phyloP scores from a whole-genome alignment of 768 basidiomycete species.

The Megacollybia marginata region DNA sequence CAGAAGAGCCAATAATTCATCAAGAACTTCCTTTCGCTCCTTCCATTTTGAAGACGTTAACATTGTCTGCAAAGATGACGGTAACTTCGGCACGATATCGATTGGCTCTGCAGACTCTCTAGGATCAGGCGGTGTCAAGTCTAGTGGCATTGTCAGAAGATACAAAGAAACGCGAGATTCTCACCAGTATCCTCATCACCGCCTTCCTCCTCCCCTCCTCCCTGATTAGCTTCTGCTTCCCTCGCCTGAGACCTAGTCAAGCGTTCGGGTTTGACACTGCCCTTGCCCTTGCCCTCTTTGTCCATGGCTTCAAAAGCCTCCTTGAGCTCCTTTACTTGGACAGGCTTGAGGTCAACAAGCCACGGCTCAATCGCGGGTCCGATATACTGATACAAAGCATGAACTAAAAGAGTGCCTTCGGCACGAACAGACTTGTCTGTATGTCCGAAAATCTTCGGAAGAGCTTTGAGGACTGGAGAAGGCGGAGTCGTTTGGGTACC shows the following conservation, averaged over 20 bases:
- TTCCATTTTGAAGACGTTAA: conserved; percentile 97
- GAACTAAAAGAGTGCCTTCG: conserved; percentile 76
- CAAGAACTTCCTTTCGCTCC: conserved; percentile 87
- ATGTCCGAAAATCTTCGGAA: conserved; percentile 93
- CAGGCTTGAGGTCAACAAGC: conserved; percentile 87
- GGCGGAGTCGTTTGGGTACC: conserved; percentile 70
- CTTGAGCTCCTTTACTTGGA: conserved; percentile 93
- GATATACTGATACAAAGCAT: conserved; percentile 79
- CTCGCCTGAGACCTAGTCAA: conserved; percentile 71
- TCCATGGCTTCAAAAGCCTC: conserved; percentile 85
- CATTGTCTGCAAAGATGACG: conserved; percentile 62
- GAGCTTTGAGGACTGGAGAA: conserved; percentile 72
- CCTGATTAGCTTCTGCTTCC: conserved; percentile 48
- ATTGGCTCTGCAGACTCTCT: conserved; percentile 75
- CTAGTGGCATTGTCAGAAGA: conserved; percentile 18
- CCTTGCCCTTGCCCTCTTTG: conserved; percentile 79
- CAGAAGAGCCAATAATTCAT: conserved; percentile 69
- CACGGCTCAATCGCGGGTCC: conserved; percentile 79
- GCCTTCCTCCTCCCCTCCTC: conserved; percentile 28
- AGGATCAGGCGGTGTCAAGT: conserved; percentile 61
- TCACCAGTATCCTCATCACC: conserved; percentile 25
- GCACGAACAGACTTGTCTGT: conserved; percentile 92
- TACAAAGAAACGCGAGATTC: conserved; percentile 29
- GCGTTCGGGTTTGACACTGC: conserved; percentile 70
- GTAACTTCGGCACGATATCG: conserved; percentile 69